phyloP scores from a whole-genome alignment of 2,329 filamentous ascomycete genomes.

The Hypoxylon sp. region DNA sequence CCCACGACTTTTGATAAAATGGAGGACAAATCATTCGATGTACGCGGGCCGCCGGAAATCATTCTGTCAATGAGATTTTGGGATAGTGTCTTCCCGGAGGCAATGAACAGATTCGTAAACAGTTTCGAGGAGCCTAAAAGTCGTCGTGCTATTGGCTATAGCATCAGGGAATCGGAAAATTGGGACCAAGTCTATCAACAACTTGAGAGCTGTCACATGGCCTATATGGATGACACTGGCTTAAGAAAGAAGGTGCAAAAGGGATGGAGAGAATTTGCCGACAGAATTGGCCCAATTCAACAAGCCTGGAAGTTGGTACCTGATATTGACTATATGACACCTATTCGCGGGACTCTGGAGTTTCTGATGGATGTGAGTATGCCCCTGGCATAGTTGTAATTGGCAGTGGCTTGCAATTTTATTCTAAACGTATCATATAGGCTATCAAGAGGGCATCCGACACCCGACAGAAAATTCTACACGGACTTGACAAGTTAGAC shows the following conservation, averaged over 20 bases:
- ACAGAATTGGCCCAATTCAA: neutral
- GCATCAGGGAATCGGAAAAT: neutral
- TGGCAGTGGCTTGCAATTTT: no score
- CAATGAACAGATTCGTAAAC: neutral
- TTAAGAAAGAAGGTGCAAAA: neutral
- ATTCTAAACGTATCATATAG: no score
- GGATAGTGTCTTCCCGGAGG: neutral
- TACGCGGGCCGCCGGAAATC: neutral
- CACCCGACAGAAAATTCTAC: no score
- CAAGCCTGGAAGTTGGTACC: constrained; percentile 6
- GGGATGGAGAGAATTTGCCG: neutral
- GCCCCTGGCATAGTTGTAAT: no score
- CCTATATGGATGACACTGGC: neutral
- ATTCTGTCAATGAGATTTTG: constrained; percentile 2
- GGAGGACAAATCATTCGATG: neutral
- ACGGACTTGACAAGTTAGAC: no score
- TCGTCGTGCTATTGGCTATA: neutral
- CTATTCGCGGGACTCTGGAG: neutral
- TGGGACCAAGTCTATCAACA: constrained; percentile 5
- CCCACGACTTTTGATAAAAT: neutral
- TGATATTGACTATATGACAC: neutral
- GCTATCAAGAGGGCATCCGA: no score
- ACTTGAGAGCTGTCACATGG: neutral
- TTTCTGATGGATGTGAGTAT: constrained; percentile 8
- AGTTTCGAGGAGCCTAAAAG: neutral